Evolutionary conservation across 768 basidiomycete genomes (phyloP).

Genomic region (Filobasidium wieringae): DNA sequence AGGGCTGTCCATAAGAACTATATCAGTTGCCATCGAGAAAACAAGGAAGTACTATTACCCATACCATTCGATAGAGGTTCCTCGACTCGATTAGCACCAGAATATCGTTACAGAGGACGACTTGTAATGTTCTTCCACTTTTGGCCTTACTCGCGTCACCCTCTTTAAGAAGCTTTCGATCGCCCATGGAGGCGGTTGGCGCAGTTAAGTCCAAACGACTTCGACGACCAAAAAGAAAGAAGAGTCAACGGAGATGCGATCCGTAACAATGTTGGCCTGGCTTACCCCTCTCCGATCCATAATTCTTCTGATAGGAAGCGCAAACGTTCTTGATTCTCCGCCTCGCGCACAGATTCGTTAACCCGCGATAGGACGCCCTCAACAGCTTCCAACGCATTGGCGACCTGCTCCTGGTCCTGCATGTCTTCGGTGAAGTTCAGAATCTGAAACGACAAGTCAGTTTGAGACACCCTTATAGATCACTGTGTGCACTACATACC

Average conservation of each 20-base stretch:
- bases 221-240: not conserved
- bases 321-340: constrained; percentile 69
- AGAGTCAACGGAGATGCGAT: not conserved
- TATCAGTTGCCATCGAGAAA: not conserved
- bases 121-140: constrained; percentile 64
- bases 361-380: constrained; percentile 66
- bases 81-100: constrained; percentile 69
- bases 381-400: constrained; percentile 50
- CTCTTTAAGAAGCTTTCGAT: constrained; percentile 66
- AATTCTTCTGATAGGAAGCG: constrained; percentile 61
- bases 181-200: constrained; percentile 71
- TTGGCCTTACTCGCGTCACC: constrained; percentile 68
- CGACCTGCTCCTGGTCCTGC: constrained; percentile 51
- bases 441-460: constrained; percentile 46
- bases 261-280: not conserved
- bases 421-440: constrained; percentile 63
- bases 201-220: constrained; percentile 81
- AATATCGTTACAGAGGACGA: constrained; percentile 79
- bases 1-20: constrained; percentile 47
- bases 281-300: constrained; percentile 67
- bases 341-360: constrained; percentile 77
- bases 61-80: constrained; percentile 70
- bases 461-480: not conserved
- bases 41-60: constrained; percentile 21
- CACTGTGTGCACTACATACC: constrained; percentile 37